Conservation (phyloP, 2,329 filamentous ascomycete species). For the Exophiala sp. region DNA sequence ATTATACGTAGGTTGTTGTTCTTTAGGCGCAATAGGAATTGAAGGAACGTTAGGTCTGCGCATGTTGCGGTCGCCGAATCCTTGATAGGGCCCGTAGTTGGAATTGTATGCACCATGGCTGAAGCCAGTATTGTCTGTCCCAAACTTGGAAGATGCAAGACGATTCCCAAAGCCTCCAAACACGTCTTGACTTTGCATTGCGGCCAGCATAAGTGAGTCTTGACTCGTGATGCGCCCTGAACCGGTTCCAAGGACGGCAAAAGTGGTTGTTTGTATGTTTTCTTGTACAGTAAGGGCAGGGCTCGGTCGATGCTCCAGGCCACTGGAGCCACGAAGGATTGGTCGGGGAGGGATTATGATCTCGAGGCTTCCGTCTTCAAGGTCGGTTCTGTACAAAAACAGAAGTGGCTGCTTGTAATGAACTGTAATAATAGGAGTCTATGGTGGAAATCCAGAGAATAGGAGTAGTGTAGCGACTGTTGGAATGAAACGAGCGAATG, state of each 20-base stretch:
- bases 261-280: background rate
- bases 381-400: constrained; percentile 13
- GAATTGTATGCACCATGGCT: constrained; percentile 88
- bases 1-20: constrained; percentile 49
- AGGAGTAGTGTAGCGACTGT: constrained; percentile 26
- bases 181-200: constrained; percentile 77
- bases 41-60: constrained; percentile 78
- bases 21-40: constrained; percentile 77
- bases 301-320: background rate
- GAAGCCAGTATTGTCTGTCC: constrained; percentile 72
- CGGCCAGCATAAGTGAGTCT: constrained; percentile 48
- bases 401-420: constrained; percentile 29
- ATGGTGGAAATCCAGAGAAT: constrained; percentile 18
- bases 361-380: background rate
- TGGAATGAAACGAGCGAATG: constrained; percentile 21
- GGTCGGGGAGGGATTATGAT: constrained; percentile 1
- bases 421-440: constrained; percentile 27
- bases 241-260: constrained; percentile 22
- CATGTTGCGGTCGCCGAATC: constrained; percentile 80
- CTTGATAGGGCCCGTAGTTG: constrained; percentile 63
- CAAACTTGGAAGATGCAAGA: constrained; percentile 51
- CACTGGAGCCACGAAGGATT: background rate
- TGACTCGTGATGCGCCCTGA: constrained; percentile 15
- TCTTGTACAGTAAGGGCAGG: background rate
- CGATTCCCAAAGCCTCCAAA: constrained; percentile 24